phyloP scores from a whole-genome alignment of 495 filamentous ascomycete species.

The Glarea lozoyensis region DNA sequence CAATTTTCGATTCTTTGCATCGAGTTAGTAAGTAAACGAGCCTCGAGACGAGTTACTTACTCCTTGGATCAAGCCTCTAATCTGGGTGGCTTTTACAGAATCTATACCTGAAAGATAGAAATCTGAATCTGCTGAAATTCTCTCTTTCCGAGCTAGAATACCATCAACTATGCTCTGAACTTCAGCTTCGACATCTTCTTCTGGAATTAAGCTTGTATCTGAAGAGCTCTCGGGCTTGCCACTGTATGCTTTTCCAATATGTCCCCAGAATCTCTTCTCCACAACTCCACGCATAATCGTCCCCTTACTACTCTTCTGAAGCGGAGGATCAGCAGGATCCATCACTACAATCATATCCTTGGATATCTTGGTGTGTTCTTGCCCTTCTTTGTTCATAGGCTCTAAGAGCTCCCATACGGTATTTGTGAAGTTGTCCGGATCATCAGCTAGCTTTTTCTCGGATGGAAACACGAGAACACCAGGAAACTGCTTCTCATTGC shows the following conservation, averaged over 20 bases:
- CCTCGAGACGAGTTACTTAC: conserved; percentile 2
- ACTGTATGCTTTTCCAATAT: conserved; percentile 34
- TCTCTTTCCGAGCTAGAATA: conserved; percentile 18
- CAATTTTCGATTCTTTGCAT: too few species aligned
- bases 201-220: too few species aligned
- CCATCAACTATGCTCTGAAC: conserved; percentile 22
- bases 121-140: conserved; percentile 17
- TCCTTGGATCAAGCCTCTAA: conserved; percentile 17
- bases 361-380: conserved; percentile 33
- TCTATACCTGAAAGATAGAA: conserved; percentile 23
- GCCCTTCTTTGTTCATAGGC: conserved; percentile 28
- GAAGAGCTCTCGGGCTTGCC: too few species aligned
- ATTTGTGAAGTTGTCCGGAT: conserved; percentile 10
- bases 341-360: conserved; percentile 37
- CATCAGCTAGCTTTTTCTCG: too few species aligned
- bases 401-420: conserved; percentile 29
- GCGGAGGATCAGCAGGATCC: conserved; percentile 13
- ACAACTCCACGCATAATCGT: conserved; percentile 35
- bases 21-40: too few species aligned
- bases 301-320: conserved; percentile 47
- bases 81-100: conserved; percentile 21
- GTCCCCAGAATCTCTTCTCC: conserved; percentile 28
- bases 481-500: conserved; percentile 31
- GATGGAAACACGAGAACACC: conserved; percentile 35
- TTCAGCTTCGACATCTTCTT: too few species aligned